phyloP scores from a whole-genome alignment of 768 basidiomycete genomes.

The Boletus sp. region DNA sequence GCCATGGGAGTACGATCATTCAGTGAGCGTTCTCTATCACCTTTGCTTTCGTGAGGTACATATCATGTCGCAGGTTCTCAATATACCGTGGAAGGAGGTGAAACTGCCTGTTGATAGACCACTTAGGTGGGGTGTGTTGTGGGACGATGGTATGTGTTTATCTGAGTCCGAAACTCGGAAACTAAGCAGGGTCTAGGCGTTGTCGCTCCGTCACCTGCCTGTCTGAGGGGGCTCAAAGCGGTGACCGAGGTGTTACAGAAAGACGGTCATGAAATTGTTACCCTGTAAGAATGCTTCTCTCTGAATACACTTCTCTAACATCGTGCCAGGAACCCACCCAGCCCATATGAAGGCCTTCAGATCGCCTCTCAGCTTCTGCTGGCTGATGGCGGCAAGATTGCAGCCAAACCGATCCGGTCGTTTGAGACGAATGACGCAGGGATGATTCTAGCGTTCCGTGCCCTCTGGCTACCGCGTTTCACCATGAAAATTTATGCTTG shows the following conservation, averaged over 20 bases:
- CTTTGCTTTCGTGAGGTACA: too few species aligned
- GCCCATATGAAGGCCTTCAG: slow-evolving; percentile 51
- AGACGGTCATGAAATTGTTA: slow-evolving; percentile 48
- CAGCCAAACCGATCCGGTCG: slow-evolving; percentile 32
- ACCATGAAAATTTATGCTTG: slow-evolving; percentile 46
- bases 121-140: slow-evolving; percentile 60
- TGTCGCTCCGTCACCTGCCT: slow-evolving; percentile 57
- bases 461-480: slow-evolving; percentile 46
- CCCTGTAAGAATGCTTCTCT: slow-evolving; percentile 42
- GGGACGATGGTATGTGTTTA: slow-evolving; percentile 51
- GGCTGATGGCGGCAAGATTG: slow-evolving; percentile 46
- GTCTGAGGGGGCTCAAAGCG: slow-evolving; percentile 47
- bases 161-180: background rate
- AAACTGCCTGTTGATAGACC: slow-evolving; percentile 44
- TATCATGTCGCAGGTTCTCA: slow-evolving; percentile 23
- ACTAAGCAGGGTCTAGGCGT: slow-evolving; percentile 41
- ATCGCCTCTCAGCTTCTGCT: slow-evolving; percentile 51
- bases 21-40: slow-evolving; percentile 22
- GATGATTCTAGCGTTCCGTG: slow-evolving; percentile 36
- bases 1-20: slow-evolving; percentile 66
- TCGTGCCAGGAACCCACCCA: slow-evolving; percentile 28
- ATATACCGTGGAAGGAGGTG: slow-evolving; percentile 38
- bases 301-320: background rate
- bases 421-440: slow-evolving; percentile 51
- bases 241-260: slow-evolving; percentile 44